A percentile compares a stretch with the other conserved stretches of the same genome.
These are phyloP conservation scores for Venturia nashicola DNA, from an alignment of 2,329 filamentous ascomycete genomes.

Conservation along the genomic window DNA sequence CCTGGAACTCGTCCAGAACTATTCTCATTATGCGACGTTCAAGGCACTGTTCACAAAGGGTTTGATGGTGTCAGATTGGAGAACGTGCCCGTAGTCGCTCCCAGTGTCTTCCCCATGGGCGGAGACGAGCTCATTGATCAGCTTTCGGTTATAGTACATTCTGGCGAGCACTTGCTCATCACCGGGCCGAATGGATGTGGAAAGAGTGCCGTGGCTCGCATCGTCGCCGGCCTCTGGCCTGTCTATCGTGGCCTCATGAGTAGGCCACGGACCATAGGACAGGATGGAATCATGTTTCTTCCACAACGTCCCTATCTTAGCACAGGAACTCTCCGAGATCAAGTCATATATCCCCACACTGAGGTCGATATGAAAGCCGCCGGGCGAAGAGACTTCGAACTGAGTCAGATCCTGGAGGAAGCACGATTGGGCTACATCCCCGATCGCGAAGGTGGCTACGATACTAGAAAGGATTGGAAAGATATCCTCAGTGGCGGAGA, in stretches of 20 bases:
- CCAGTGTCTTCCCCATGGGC: conserved; percentile 73
- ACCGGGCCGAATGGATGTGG: conserved; percentile 92
- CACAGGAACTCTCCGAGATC: conserved; percentile 84
- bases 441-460: conserved; percentile 88
- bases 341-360: conserved; percentile 95
- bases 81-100: conserved; percentile 84
- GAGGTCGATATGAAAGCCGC: conserved; percentile 86
- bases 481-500: conserved; percentile 94
- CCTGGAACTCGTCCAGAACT: conserved; percentile 60
- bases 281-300: conserved; percentile 96
- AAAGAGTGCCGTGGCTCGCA: conserved; percentile 76
- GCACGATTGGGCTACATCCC: conserved; percentile 81
- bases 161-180: conserved; percentile 86
- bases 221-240: conserved; percentile 89
- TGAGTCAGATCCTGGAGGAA: conserved; percentile 67
- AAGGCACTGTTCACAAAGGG: conserved; percentile 86
- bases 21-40: conserved; percentile 80
- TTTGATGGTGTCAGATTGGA: conserved; percentile 92
- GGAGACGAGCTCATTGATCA: conserved; percentile 86
- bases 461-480: conserved; percentile 96
- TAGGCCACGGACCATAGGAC: conserved; percentile 64
- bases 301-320: conserved; percentile 88
- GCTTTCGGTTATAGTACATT: conserved; percentile 76
- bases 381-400: conserved; percentile 63
- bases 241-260: conserved; percentile 88